Evolutionary conservation across 2,329 filamentous ascomycete species (phyloP).

Genomic region (Aspergillus fijiensis): DNA sequence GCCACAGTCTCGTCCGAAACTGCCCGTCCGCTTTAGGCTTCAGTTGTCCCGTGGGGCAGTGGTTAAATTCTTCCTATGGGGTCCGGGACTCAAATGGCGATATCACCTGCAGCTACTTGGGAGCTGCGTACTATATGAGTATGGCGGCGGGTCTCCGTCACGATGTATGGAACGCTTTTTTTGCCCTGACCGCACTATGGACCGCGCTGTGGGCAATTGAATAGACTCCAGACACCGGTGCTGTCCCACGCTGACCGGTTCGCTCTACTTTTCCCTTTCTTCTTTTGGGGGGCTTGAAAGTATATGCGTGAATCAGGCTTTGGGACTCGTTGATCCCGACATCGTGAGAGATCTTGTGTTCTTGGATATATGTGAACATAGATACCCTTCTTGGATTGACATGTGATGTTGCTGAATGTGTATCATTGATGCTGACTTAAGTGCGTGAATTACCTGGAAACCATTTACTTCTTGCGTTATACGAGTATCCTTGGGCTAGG

Average conservation of each 20-base stretch:
- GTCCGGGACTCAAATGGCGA: slow-evolving; percentile 34
- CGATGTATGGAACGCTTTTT: not conserved
- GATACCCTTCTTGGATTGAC: not conserved
- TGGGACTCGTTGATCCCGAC: not conserved
- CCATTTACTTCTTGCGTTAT: not conserved
- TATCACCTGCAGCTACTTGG: slow-evolving; percentile 62
- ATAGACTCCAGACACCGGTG: not conserved
- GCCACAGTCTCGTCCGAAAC: slow-evolving; percentile 78
- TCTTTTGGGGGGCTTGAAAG: not conserved
- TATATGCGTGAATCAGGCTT: not conserved
- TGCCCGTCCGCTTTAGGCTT: slow-evolving; percentile 79
- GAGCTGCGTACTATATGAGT: slow-evolving; percentile 55
- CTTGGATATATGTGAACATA: not conserved
- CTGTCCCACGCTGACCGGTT: too few relatives aligned
- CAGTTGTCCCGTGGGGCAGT: slow-evolving; percentile 62
- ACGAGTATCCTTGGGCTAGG: not conserved
- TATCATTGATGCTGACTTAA: not conserved
- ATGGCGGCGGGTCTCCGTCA: not conserved
- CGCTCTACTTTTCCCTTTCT: not conserved
- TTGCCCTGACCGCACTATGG: slow-evolving; percentile 13
- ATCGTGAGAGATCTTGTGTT: not conserved
- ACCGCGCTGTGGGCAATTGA: slow-evolving; percentile 15
- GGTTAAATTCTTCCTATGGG: slow-evolving; percentile 55
- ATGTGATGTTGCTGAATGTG: not conserved
- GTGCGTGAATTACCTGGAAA: not conserved